phyloP scores from a whole-genome alignment of 495 filamentous ascomycete species.

The Xylaria nigripes region DNA sequence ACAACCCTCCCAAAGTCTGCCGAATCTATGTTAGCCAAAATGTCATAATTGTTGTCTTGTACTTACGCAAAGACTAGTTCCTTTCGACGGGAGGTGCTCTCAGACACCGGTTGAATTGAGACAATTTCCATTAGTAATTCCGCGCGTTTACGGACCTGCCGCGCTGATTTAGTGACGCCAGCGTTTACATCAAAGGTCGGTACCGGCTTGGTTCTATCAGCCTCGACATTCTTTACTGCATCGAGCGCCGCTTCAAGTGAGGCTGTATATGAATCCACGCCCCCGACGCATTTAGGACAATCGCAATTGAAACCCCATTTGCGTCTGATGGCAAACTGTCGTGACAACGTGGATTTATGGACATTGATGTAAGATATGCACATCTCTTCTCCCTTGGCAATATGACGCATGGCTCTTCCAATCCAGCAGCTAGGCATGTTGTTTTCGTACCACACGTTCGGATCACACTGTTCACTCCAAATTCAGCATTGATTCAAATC shows the following conservation, averaged over 20 bases:
- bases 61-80: slow-evolving; percentile 1
- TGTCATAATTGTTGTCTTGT: neutral
- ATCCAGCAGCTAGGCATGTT: neutral
- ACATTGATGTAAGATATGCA: neutral
- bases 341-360: neutral
- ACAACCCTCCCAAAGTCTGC: neutral
- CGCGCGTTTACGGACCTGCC: neutral
- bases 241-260: neutral
- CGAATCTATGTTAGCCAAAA: neutral
- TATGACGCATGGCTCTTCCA: neutral
- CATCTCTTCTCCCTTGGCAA: neutral
- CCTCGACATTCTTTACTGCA: neutral
- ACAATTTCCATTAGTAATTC: neutral
- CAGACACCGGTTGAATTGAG: neutral
- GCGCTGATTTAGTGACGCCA: neutral
- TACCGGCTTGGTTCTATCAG: neutral
- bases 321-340: neutral
- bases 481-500: neutral
- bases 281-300: neutral
- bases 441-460: neutral
- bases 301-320: neutral
- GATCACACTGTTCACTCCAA: neutral
- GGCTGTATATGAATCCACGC: neutral
- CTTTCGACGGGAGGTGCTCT: neutral
- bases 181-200: neutral